Evolutionary conservation across 148 eudicot species (phyloP).

Genomic region (Heliamphora exappendiculata): DNA sequence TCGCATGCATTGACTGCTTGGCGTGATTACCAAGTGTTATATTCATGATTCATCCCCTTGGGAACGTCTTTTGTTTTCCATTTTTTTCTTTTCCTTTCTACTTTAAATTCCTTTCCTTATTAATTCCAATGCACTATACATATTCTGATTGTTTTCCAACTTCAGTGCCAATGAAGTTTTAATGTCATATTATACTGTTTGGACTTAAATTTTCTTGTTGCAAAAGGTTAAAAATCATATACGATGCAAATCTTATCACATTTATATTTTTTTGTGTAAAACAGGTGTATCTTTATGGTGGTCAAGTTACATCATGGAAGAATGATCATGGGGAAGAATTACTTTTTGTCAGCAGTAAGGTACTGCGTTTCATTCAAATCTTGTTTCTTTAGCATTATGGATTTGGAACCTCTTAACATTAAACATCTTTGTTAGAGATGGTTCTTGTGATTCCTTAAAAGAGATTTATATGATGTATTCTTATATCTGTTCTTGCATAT

Average conservation of each 20-base stretch:
- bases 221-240: too few relatives aligned
- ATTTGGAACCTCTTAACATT: not conserved
- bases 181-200: too few relatives aligned
- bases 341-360: constrained; percentile 80
- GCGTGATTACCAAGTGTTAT: too few relatives aligned
- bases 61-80: too few relatives aligned
- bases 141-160: too few relatives aligned
- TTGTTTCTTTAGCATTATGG: not conserved
- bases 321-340: constrained; percentile 73
- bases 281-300: constrained; percentile 76
- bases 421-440: not conserved
- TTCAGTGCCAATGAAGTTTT: too few relatives aligned
- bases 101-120: too few relatives aligned
- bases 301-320: constrained; percentile 89
- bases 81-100: too few relatives aligned
- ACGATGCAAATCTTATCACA: not conserved
- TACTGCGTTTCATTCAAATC: constrained; percentile 10
- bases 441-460: not conserved
- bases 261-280: constrained; percentile 3
- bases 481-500: not conserved
- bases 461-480: not conserved
- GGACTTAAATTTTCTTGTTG: too few relatives aligned
- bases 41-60: too few relatives aligned
- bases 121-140: too few relatives aligned
- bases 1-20: too few relatives aligned